Evolutionary conservation across 1,284 basidiomycete genomes (phyloP), one percentile per base, ranked within the genome.

Genomic region (Moniliella sp.): DNA sequence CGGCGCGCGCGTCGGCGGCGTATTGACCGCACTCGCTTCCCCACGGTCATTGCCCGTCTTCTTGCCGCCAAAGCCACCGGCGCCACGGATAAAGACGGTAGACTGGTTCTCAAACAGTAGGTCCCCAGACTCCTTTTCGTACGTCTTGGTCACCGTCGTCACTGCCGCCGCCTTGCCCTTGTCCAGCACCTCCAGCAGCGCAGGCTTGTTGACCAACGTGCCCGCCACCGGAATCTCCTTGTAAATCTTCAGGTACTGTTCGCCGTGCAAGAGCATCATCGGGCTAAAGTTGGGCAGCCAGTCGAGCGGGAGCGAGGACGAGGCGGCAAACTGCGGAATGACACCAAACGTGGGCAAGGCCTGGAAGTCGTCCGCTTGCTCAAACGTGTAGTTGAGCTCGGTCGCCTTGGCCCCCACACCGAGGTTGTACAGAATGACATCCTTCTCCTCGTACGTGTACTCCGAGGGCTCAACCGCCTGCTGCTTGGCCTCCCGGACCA

Each of bases 261-360:
- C 88, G 37, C 88, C 88, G 62, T 99, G 91, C 16, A 99, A 69
- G n/a, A 97, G 68, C 65, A 84, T 93, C 40, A 83, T 80, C 71
- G 82, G 83, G 60, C 8, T 86, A 66, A 76, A 97, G 64, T 93
- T 80, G 15, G 88, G 88, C 41, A 97, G 65, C 71, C 75, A 88
- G 64, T 80, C 82, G 27, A 84, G 65, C 11, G 74, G 42, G 13
- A 58, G 35, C 18, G 40, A 40, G 17, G 38, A 33, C 35, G 43
- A 43, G 10, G 47, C 45, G 28, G 37, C 34, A 36, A 94, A 84
- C 58, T 84, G 83, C n/a, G 88, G 86, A 39, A 97, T 71, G 28
- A 97, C 86, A 36, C 83, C 88, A 53, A 91, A 97, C 0, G 86
- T 93, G 1, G 83, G 86, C 25, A 97, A 64, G 0, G 77, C 75